These are phyloP conservation scores for Glonium stellatum DNA, from an alignment of 495 filamentous ascomycete species.

Conservation along the genomic window DNA sequence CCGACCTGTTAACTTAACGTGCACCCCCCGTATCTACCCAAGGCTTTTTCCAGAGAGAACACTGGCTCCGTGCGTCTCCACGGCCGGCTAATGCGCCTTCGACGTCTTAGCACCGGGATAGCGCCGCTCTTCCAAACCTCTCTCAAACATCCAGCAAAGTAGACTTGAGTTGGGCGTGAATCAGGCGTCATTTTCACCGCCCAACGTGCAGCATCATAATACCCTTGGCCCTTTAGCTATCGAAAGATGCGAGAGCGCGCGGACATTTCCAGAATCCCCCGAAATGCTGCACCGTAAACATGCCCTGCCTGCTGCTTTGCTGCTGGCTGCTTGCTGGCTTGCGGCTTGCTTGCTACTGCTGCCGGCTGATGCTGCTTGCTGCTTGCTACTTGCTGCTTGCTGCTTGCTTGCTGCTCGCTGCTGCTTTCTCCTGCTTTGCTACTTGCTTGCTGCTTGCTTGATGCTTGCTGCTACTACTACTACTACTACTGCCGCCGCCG, in stretches of 20 bases:
- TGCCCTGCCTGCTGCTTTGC: too few species aligned
- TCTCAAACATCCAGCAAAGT: constrained; percentile 22
- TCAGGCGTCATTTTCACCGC: constrained; percentile 31
- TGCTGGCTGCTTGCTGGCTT: too few species aligned
- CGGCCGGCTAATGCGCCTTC: constrained; percentile 26
- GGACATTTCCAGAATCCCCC: constrained; percentile 9
- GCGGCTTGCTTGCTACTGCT: too few species aligned
- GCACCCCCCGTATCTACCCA: too few species aligned
- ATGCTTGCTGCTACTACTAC: too few species aligned
- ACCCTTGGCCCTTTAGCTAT: constrained; percentile 13
- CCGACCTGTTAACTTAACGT: constrained; percentile 6
- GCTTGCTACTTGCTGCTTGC: too few species aligned
- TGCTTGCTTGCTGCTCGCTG: too few species aligned
- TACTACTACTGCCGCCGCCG: too few species aligned
- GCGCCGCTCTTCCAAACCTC: constrained; percentile 27
- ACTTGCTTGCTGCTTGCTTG: too few species aligned
- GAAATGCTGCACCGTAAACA: background rate
- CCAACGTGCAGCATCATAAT: constrained; percentile 25
- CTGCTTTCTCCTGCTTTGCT: too few species aligned
- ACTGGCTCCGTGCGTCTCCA: constrained; percentile 22
- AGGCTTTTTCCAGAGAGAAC: constrained; percentile 13
- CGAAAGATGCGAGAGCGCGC: constrained; percentile 16
- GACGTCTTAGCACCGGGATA: constrained; percentile 24
- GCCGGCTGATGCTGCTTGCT: too few species aligned
- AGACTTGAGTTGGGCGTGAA: constrained; percentile 22